phyloP scores from a whole-genome alignment of 1,284 basidiomycete genomes.

The Violaceomyces palustris region DNA sequence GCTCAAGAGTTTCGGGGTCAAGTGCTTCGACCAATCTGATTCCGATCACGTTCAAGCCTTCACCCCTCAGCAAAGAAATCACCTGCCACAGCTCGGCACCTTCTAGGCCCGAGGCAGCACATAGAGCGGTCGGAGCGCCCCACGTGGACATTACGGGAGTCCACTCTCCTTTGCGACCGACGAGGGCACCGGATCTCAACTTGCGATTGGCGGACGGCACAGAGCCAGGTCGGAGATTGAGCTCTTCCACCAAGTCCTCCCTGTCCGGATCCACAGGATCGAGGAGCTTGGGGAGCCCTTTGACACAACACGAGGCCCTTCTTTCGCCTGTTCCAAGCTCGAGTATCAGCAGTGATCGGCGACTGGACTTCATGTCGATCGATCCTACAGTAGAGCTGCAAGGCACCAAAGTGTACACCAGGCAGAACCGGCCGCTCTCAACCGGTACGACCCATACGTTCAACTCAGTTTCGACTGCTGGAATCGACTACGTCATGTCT shows the following conservation, averaged over 20 bases:
- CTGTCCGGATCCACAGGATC: too few species aligned
- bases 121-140: slow-evolving; percentile 15
- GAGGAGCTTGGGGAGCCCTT: too few species aligned
- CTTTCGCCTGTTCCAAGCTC: too few species aligned
- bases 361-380: slow-evolving; percentile 31
- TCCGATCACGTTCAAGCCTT: slow-evolving; percentile 26
- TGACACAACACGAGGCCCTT: too few species aligned
- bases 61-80: neutral
- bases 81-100: neutral
- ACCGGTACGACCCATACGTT: slow-evolving; percentile 22
- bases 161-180: slow-evolving; percentile 14
- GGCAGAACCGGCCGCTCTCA: slow-evolving; percentile 7
- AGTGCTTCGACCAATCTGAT: slow-evolving; percentile 22
- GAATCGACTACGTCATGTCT: slow-evolving; percentile 19
- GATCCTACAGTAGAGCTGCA: slow-evolving; percentile 17
- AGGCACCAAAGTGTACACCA: slow-evolving; percentile 3
- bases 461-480: slow-evolving; percentile 6
- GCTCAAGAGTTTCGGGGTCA: too few species aligned
- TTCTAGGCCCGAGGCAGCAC: slow-evolving; percentile 7
- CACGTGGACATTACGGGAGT: slow-evolving; percentile 4
- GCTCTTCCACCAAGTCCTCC: too few species aligned
- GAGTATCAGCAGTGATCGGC: too few species aligned
- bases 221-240: neutral
- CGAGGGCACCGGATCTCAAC: slow-evolving; percentile 28
- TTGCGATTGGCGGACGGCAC: slow-evolving; percentile 13